Evolutionary conservation across 1,139 yeast species (phyloP), one percentile per base, ranked within the genome.

Genomic region (Candida sanyaensis): DNA sequence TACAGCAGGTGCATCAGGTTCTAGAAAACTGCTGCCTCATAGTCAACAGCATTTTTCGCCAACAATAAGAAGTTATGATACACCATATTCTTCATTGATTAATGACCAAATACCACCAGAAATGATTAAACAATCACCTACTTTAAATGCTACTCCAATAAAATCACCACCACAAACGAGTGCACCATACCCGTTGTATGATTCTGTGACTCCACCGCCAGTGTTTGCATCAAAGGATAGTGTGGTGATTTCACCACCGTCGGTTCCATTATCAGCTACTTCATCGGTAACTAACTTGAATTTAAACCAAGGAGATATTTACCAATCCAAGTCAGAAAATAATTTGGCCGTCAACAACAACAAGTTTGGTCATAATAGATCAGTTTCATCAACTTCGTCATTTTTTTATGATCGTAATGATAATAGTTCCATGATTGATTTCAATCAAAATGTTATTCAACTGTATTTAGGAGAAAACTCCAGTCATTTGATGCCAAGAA

Each of bases 401-500:
- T 65, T 69, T 42, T 64, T 70, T 48, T 60, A 65, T 48, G 68
- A 69, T 51, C 60, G 67, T 37, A 57, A 61, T 44, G 79, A 75
- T 53, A 67, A 63, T 42, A 60, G 65, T 10, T 65, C 74, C 49
- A 53, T 70, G 61, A 66, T 70, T 23, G 80, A 74, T 53, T 71
- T 75, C 49, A 68, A 65, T 48, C 80, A 75, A 53, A 73, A 67
- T 53, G 51, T 73, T 32, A 65, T 75, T 52, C 73, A 73, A 48
- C 83, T 76, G 55, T 80, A 81, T 57, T 66, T 85, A 51, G 88
- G 88, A 4, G 43, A 50, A 39, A 77, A 79, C 55, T 71, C 77
- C 42, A 60, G 66, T 53, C 68, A 76, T 29, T 73, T 90, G 54
- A 68, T 90, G 61, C 95, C 97, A 10, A 77, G 96, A 54, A 83